Percentiles rank a stretch among this genome's conserved stretches.
phyloP scores from a whole-genome alignment of 306 rosid genomes.

The Albizia julibrissin region DNA sequence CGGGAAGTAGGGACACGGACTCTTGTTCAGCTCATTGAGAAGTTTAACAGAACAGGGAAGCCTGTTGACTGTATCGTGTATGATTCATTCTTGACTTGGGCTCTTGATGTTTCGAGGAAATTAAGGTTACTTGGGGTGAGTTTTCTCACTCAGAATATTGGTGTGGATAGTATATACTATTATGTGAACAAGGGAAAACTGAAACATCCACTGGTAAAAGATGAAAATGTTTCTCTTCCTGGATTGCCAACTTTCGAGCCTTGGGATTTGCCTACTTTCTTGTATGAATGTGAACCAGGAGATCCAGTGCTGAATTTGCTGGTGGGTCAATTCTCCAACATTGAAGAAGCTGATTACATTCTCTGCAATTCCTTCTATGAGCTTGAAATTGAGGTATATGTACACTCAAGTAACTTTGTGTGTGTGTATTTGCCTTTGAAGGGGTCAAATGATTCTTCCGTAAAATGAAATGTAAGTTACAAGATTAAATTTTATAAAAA shows the following conservation, averaged over 20 bases:
- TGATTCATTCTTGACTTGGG: slow-evolving; percentile 1
- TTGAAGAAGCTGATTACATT: slow-evolving; percentile 3
- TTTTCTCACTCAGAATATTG: background rate
- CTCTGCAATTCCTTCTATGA: background rate
- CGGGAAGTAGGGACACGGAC: slow-evolving; percentile 1
- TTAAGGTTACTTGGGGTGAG: background rate
- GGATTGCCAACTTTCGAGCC: background rate
- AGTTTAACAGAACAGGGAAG: background rate
- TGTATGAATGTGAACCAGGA: background rate
- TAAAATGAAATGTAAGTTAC: background rate
- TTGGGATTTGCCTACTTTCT: background rate
- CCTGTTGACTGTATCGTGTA: background rate
- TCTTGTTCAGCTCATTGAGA: slow-evolving; percentile 4
- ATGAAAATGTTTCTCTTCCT: background rate
- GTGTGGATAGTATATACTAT: background rate
- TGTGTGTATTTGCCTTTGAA: background rate
- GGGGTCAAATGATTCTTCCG: background rate
- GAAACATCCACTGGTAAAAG: background rate
- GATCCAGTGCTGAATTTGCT: background rate
- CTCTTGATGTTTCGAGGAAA: background rate
- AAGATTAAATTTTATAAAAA: background rate
- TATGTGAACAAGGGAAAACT: background rate
- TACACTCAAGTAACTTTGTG: background rate
- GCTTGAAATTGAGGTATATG: background rate
- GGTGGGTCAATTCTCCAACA: background rate